phyloP scores from a whole-genome alignment of 1,284 basidiomycete genomes.

The Papiliotrema nemorosa region DNA sequence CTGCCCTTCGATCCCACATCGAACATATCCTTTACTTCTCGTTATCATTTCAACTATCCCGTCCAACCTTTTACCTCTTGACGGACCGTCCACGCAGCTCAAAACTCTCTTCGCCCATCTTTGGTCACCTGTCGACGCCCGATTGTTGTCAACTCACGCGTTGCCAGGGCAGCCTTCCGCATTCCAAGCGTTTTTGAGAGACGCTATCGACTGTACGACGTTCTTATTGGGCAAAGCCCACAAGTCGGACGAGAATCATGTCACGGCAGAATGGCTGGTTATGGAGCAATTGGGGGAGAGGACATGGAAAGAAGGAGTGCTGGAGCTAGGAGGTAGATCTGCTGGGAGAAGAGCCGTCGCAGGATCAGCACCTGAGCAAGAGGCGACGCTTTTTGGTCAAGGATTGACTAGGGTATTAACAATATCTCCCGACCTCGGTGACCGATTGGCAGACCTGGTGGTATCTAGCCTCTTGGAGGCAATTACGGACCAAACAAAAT shows the following conservation, averaged over 20 bases:
- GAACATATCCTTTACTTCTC: slow-evolving; percentile 40
- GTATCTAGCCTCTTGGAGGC: slow-evolving; percentile 64
- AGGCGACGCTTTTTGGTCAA: slow-evolving; percentile 32
- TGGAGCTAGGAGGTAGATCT: slow-evolving; percentile 35
- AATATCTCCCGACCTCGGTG: slow-evolving; percentile 64
- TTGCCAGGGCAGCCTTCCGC: slow-evolving; percentile 35
- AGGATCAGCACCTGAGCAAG: slow-evolving; percentile 22
- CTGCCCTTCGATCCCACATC: slow-evolving; percentile 41
- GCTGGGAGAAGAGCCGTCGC: slow-evolving; percentile 19
- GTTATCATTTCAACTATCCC: slow-evolving; percentile 43
- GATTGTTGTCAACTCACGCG: slow-evolving; percentile 40
- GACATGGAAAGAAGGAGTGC: slow-evolving; percentile 41
- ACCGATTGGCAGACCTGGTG: slow-evolving; percentile 61
- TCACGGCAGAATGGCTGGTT: slow-evolving; percentile 31
- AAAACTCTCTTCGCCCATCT: slow-evolving; percentile 42
- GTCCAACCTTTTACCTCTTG: slow-evolving; percentile 27
- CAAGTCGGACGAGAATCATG: slow-evolving; percentile 13
- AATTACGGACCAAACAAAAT: slow-evolving; percentile 8
- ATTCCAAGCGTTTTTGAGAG: slow-evolving; percentile 40
- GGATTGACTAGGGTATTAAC: slow-evolving; percentile 17
- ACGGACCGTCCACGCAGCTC: slow-evolving; percentile 17
- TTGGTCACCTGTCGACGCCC: slow-evolving; percentile 44
- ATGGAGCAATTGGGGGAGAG: slow-evolving; percentile 30
- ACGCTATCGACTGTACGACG: slow-evolving; percentile 28
- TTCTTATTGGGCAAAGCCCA: slow-evolving; percentile 29